phyloP scores from a whole-genome alignment of 2,329 filamentous ascomycete species.

The Epichloe gansuensis region DNA sequence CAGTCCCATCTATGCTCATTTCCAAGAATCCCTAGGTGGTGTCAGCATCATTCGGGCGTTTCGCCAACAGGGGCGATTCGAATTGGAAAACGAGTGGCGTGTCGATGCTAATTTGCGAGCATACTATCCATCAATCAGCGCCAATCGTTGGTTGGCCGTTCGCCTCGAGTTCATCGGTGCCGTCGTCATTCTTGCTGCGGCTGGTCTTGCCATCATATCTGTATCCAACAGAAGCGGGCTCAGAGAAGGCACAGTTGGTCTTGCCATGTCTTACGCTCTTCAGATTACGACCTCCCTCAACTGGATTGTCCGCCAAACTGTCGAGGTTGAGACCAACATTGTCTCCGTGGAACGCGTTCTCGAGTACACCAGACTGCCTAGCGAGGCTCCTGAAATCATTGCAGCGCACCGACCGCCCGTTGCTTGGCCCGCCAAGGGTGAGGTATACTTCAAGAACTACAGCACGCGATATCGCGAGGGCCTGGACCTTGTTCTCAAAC shows the following conservation, averaged over 20 bases:
- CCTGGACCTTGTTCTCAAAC: slow-evolving; percentile 83
- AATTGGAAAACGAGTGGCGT: slow-evolving; percentile 91
- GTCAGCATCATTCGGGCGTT: slow-evolving; percentile 94
- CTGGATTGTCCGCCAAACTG: slow-evolving; percentile 97
- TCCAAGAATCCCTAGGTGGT: slow-evolving; percentile 91
- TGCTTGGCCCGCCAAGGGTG: slow-evolving; percentile 82
- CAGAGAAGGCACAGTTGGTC: slow-evolving; percentile 66
- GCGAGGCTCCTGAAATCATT: slow-evolving; percentile 89
- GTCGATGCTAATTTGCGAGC: slow-evolving; percentile 89
- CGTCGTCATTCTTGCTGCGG: slow-evolving; percentile 79
- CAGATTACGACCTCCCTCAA: slow-evolving; percentile 96
- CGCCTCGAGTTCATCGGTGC: slow-evolving; percentile 92
- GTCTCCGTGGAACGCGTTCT: slow-evolving; percentile 95
- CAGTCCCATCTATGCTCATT: slow-evolving; percentile 95
- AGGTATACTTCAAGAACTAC: slow-evolving; percentile 84
- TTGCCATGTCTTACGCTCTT: slow-evolving; percentile 93
- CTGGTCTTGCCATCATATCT: slow-evolving; percentile 68
- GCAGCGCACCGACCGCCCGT: slow-evolving; percentile 74
- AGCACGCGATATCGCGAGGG: slow-evolving; percentile 86
- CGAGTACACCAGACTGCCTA: slow-evolving; percentile 83
- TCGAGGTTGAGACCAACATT: slow-evolving; percentile 99
- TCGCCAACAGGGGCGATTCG: slow-evolving; percentile 75
- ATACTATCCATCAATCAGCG: slow-evolving; percentile 91
- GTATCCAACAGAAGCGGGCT: slow-evolving; percentile 55
- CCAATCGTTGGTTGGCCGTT: slow-evolving; percentile 87